phyloP scores from a whole-genome alignment of 768 basidiomycete species.

The Mycena latifolia region DNA sequence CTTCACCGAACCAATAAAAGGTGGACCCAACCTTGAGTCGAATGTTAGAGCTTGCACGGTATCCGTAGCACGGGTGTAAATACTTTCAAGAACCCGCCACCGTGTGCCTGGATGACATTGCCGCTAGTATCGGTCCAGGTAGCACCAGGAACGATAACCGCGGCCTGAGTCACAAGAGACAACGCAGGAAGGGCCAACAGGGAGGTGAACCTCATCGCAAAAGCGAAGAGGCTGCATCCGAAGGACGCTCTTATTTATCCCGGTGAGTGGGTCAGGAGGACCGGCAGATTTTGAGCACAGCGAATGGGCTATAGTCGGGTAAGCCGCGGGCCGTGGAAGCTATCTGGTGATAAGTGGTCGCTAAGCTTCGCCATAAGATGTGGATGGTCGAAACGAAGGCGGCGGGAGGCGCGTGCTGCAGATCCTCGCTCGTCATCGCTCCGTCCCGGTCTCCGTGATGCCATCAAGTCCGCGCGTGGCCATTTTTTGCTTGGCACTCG shows the following conservation, averaged over 20 bases:
- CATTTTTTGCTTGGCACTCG: neutral
- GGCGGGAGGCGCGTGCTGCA: too few relatives aligned
- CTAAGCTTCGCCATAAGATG: too few relatives aligned
- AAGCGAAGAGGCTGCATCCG: neutral
- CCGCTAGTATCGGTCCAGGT: constrained; percentile 73
- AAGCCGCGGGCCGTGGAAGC: constrained; percentile 3
- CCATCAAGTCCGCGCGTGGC: neutral
- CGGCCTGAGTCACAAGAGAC: constrained; percentile 41
- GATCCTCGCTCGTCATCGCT: too few relatives aligned
- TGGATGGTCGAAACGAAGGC: neutral
- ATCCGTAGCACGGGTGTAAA: neutral
- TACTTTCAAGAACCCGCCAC: constrained; percentile 70
- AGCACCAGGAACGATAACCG: constrained; percentile 71
- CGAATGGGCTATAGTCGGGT: constrained; percentile 29
- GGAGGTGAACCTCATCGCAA: constrained; percentile 26
- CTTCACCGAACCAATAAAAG: constrained; percentile 75
- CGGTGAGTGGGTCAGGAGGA: constrained; percentile 12
- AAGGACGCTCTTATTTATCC: constrained; percentile 4
- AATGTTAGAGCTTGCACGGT: neutral
- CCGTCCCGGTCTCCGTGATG: neutral
- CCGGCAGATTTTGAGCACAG: constrained; percentile 2
- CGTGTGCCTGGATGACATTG: constrained; percentile 73
- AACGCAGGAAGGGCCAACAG: constrained; percentile 33
- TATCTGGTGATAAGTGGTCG: constrained; percentile 18
- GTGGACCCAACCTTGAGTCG: constrained; percentile 59